Evolutionary conservation across 768 basidiomycete species (phyloP).

Genomic region (Leccinum imitatum): DNA sequence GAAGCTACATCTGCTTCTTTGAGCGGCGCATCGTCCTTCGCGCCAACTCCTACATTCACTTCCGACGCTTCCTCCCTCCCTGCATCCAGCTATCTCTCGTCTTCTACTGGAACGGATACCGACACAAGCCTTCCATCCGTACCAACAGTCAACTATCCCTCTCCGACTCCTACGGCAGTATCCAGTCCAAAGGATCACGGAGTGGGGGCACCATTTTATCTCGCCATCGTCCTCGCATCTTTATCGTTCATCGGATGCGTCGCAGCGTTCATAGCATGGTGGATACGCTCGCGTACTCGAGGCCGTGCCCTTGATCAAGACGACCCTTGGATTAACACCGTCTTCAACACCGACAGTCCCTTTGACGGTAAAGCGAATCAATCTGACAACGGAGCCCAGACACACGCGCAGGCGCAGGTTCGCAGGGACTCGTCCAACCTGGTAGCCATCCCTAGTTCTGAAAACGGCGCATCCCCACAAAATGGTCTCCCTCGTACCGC

Average conservation of each 20-base stretch:
- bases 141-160: conserved; percentile 23
- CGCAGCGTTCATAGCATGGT: conserved; percentile 49
- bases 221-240: conserved; percentile 48
- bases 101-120: conserved; percentile 12
- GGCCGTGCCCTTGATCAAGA: conserved; percentile 34
- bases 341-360: conserved; percentile 4
- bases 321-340: conserved; percentile 31
- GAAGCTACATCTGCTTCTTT: conserved; percentile 19
- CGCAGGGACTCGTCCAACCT: conserved; percentile 18
- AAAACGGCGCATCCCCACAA: neutral
- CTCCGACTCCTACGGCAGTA: conserved; percentile 24
- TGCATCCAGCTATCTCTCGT: conserved; percentile 8
- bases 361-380: neutral
- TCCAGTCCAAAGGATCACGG: conserved; percentile 22
- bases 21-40: conserved; percentile 3
- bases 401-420: conserved; percentile 19
- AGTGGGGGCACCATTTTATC: conserved; percentile 44
- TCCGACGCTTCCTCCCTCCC: neutral
- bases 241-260: conserved; percentile 46
- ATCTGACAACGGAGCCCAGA: conserved; percentile 1
- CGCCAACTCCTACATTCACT: conserved; percentile 1
- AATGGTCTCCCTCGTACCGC: neutral
- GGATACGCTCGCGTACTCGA: conserved; percentile 42
- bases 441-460: conserved; percentile 8
- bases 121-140: conserved; percentile 25